Base-by-base conservation (phyloP, 108 stramenopile species). In the Poteriospumella lacustris region DNA sequence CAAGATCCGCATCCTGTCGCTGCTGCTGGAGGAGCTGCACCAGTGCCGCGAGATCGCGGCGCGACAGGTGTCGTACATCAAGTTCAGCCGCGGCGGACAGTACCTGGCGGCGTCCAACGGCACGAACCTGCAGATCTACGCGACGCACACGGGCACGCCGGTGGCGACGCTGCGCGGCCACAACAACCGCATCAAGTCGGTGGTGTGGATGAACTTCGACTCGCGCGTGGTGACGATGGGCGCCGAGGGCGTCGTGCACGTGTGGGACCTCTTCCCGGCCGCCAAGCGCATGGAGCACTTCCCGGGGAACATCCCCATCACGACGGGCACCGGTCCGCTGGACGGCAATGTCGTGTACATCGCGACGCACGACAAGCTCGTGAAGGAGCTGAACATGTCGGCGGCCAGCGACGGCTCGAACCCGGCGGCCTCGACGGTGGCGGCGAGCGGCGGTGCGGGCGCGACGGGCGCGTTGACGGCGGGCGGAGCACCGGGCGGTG, bases 1-100 rank as follows among this genome's bases (percentile, higher is more conserved):
- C 44, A 82, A 83, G 80, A 81, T 88, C 24, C 84, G 86, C 29
- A 82, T 89, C 40, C 69, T 85, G 58, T 81, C 84, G 59, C 68
- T 89, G n/a, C 84, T 89, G 38, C 84, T 87, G 86, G 87, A 88
- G 24, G 88, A 89, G 24, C 12, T 60, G 29, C 29, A 26, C 19
- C 31, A 24, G 5, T 44, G 40, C 42, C 24, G 68, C 15, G 59
- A 67, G 59, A 31, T 67, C 9, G 31, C 43, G 28, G 68, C 15
- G 40, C 2, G 68, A 42, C 42, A 42, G 19, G 24, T n/a, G 5
- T 12, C 44, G 2, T 19, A 47, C 43, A 12, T 68, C 29, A 68
- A 36, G 31, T 89, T 89, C 79, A 59, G 79, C 38, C 56, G 84
- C 33, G 89, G 89, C 1, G 89, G 89, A 1, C 87, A 88, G 24